Evolutionary conservation across 1,139 yeast species (phyloP).

Genomic region (Candida sanyaensis): DNA sequence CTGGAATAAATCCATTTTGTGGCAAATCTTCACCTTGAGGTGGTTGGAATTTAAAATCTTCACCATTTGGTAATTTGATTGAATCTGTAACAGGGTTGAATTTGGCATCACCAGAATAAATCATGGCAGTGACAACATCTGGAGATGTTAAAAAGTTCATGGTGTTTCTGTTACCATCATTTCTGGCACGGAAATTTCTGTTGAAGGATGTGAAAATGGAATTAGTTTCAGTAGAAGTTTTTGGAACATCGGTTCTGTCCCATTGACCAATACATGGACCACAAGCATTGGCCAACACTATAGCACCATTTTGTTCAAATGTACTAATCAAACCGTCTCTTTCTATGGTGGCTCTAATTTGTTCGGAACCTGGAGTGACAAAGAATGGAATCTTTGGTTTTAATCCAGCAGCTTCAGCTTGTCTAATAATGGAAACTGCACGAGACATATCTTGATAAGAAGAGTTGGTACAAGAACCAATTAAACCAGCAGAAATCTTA

Average conservation of each 20-base stretch:
- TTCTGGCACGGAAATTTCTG: slow-evolving; percentile 95
- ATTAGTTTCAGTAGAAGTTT: slow-evolving; percentile 65
- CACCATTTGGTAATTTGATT: slow-evolving; percentile 65
- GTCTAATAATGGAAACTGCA: slow-evolving; percentile 82
- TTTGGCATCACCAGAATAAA: slow-evolving; percentile 84
- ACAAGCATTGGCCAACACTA: slow-evolving; percentile 94
- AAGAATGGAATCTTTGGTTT: slow-evolving; percentile 91
- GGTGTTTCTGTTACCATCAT: slow-evolving; percentile 96
- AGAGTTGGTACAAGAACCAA: slow-evolving; percentile 97
- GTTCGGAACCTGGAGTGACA: slow-evolving; percentile 99
- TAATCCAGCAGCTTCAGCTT: slow-evolving; percentile 82
- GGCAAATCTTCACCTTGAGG: slow-evolving; percentile 90
- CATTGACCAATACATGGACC: slow-evolving; percentile 99
- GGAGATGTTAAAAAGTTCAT: slow-evolving; percentile 97
- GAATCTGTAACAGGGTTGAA: slow-evolving; percentile 87
- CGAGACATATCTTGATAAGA: slow-evolving; percentile 98
- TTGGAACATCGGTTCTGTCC: slow-evolving; percentile 76
- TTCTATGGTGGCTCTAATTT: slow-evolving; percentile 94
- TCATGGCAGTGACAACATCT: slow-evolving; percentile 95
- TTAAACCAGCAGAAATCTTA: slow-evolving; percentile 82
- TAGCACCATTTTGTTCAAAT: slow-evolving; percentile 83
- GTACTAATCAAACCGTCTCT: slow-evolving; percentile 86
- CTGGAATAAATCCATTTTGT: slow-evolving; percentile 72
- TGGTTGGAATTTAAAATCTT: slow-evolving; percentile 69
- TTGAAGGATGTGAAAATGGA: slow-evolving; percentile 95